Percentiles rank a stretch among this genome's conserved stretches.
These are phyloP conservation scores for sunflower (Helianthus annuus) DNA, from an alignment of 129 eudicot genomes.

Conservation along the genomic window DNA sequence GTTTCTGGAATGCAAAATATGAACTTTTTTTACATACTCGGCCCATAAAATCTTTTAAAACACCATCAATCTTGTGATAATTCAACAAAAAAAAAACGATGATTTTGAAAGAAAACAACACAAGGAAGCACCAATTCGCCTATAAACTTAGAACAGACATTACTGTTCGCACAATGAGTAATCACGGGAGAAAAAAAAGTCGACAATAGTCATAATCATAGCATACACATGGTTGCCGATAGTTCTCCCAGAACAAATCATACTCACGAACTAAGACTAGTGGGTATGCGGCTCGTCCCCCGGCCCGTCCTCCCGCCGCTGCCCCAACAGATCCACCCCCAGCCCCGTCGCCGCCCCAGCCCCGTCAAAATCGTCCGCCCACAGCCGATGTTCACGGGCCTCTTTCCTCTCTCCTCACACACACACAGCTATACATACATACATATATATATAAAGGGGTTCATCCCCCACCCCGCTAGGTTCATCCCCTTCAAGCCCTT, in stretches of 20 bases:
- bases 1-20: neutral
- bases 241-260: neutral
- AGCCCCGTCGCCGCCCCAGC: no score
- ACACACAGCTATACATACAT: no score
- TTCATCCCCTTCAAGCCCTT: no score
- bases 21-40: neutral
- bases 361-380: no score
- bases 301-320: no score
- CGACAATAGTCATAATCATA: neutral
- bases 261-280: slow-evolving; percentile 7
- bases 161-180: neutral
- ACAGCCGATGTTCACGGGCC: no score
- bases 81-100: neutral
- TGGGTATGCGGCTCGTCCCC: no score
- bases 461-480: no score
- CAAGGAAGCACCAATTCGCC: slow-evolving; percentile 7
- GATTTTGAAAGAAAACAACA: neutral
- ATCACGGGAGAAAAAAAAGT: neutral
- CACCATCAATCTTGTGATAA: neutral
- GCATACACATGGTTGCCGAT: neutral
- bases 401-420: no score
- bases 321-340: no score
- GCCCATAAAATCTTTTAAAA: slow-evolving; percentile 1
- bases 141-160: neutral
- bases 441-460: no score